Conservation (phyloP, 352 stramenopile genomes). For the Phytophthora palmivora region DNA sequence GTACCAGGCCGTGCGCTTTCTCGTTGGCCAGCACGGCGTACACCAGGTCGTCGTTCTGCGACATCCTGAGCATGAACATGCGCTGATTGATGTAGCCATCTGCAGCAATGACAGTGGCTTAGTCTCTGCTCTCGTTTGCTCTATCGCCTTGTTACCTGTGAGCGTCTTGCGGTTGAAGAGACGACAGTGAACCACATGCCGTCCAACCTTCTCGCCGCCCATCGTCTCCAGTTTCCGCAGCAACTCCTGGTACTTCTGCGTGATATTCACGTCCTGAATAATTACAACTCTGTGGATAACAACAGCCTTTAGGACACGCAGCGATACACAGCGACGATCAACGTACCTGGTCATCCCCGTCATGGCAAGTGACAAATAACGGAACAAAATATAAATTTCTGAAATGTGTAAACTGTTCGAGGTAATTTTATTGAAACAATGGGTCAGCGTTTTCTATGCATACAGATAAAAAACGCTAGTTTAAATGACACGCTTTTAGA, state of each 20-base stretch:
- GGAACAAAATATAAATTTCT: too few species aligned
- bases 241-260: slow-evolving; percentile 88
- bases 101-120: slow-evolving; percentile 26
- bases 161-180: slow-evolving; percentile 88
- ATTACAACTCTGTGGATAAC: slow-evolving; percentile 68
- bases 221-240: slow-evolving; percentile 86
- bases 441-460: too few species aligned
- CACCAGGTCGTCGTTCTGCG: slow-evolving; percentile 86
- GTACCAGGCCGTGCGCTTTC: slow-evolving; percentile 54
- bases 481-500: too few species aligned
- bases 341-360: slow-evolving; percentile 77
- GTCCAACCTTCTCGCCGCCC: slow-evolving; percentile 78
- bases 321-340: not conserved
- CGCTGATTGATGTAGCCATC: slow-evolving; percentile 87
- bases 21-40: slow-evolving; percentile 88
- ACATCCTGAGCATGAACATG: slow-evolving; percentile 92
- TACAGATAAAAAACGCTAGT: too few species aligned
- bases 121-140: not conserved
- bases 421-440: too few species aligned
- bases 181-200: slow-evolving; percentile 87
- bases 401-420: too few species aligned
- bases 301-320: slow-evolving; percentile 6
- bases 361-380: slow-evolving; percentile 38
- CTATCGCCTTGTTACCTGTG: slow-evolving; percentile 43
- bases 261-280: slow-evolving; percentile 81